Conservation (phyloP, 2,329 filamentous ascomycete species). For the Ilyonectria destructans region DNA sequence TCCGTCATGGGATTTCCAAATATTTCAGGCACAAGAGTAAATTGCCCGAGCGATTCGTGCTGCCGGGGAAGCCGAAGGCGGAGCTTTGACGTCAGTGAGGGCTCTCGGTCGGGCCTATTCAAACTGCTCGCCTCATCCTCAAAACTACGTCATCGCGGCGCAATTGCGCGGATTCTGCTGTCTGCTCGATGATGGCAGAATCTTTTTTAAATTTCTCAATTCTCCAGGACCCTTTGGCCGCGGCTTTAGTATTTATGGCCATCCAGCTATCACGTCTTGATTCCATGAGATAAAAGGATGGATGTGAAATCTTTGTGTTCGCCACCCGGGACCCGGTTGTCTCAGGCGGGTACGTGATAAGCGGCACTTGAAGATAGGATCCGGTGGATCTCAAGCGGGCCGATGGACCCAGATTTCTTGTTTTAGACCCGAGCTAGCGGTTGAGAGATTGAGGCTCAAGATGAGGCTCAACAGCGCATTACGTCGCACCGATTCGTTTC, state of each 20-base stretch:
- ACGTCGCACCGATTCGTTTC: neutral
- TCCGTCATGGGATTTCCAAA: constrained; percentile 30
- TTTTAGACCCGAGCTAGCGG: constrained; percentile 21
- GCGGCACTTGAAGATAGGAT: constrained; percentile 22
- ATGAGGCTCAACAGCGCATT: constrained; percentile 1
- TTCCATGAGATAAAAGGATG: neutral
- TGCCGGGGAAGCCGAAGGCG: constrained; percentile 30
- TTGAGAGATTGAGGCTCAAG: constrained; percentile 33
- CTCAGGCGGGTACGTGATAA: neutral
- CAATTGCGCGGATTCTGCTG: neutral
- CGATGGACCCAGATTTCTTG: constrained; percentile 23
- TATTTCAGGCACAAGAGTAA: constrained; percentile 7
- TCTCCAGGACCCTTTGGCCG: neutral
- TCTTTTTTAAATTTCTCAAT: neutral
- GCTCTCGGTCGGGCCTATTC: constrained; percentile 32
- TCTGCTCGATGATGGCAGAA: neutral
- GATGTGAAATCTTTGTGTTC: neutral
- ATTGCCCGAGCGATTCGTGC: constrained; percentile 14
- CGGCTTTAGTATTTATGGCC: neutral
- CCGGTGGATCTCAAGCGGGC: constrained; percentile 22
- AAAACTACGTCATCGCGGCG: constrained; percentile 21
- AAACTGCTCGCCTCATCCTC: constrained; percentile 5
- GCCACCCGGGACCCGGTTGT: neutral
- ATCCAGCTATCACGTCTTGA: neutral
- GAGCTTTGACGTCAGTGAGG: constrained; percentile 35